These are phyloP conservation scores for Hura crepitans DNA, from an alignment of 441 rosid genomes.

Conservation along the genomic window DNA sequence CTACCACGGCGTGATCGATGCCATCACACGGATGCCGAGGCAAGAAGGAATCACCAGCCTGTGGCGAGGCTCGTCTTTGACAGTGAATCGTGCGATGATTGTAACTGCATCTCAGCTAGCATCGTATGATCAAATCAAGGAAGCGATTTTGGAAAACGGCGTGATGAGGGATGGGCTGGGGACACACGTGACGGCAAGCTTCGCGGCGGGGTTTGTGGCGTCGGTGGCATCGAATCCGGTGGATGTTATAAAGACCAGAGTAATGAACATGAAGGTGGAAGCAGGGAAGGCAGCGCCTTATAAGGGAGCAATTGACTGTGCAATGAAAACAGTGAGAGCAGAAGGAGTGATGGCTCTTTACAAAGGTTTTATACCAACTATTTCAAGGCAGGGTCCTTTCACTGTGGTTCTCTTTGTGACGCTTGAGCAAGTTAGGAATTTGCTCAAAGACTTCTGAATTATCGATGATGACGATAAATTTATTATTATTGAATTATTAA, in stretches of 20 bases:
- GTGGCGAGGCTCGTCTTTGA: slow-evolving; percentile 59
- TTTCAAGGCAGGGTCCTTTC: slow-evolving; percentile 64
- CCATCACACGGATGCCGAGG: slow-evolving; percentile 38
- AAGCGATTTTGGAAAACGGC: slow-evolving; percentile 35
- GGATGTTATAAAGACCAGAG: slow-evolving; percentile 62
- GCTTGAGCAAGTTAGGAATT: slow-evolving; percentile 51
- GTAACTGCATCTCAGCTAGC: slow-evolving; percentile 67
- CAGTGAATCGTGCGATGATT: slow-evolving; percentile 29
- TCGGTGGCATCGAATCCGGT: slow-evolving; percentile 59
- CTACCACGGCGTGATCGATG: slow-evolving; percentile 52
- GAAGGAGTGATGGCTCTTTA: slow-evolving; percentile 66
- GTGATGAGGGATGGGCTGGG: slow-evolving; percentile 52
- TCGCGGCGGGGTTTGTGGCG: slow-evolving; percentile 61
- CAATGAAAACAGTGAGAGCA: slow-evolving; percentile 45
- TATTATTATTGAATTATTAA: too few species aligned
- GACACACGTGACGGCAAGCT: slow-evolving; percentile 58
- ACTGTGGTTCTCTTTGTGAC: slow-evolving; percentile 62
- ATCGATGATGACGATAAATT: slow-evolving; percentile 14
- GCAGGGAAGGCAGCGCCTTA: slow-evolving; percentile 38
- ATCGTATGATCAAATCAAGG: slow-evolving; percentile 63
- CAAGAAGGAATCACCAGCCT: slow-evolving; percentile 54
- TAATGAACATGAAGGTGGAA: slow-evolving; percentile 58
- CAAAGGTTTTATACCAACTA: slow-evolving; percentile 61
- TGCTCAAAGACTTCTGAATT: slow-evolving; percentile 44
- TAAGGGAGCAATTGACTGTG: slow-evolving; percentile 53